These are phyloP conservation scores for Pharus latifolius DNA, from an alignment of 176 grass and related monocot species.

Conservation along the genomic window DNA sequence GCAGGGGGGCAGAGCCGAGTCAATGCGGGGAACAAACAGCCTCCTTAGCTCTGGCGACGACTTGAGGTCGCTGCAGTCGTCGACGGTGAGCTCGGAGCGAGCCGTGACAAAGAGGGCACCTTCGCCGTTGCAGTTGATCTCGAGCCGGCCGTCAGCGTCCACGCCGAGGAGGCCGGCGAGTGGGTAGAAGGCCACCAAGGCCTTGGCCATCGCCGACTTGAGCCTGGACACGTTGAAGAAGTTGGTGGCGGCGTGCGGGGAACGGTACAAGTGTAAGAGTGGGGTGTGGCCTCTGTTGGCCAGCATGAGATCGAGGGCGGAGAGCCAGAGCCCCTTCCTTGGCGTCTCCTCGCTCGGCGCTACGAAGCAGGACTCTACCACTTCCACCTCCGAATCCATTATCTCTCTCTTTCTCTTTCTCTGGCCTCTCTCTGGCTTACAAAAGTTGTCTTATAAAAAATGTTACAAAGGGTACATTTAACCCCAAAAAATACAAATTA, in stretches of 20 bases:
- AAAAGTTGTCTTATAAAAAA: too few relatives aligned
- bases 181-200: conserved; percentile 39
- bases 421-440: too few relatives aligned
- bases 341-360: conserved; percentile 21
- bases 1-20: not conserved
- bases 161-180: conserved; percentile 7
- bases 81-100: not conserved
- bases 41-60: not conserved
- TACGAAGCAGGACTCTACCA: conserved; percentile 17
- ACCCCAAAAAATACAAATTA: too few relatives aligned
- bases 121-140: too few relatives aligned
- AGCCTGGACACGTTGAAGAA: conserved; percentile 1
- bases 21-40: not conserved
- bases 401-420: too few relatives aligned
- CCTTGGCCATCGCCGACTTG: conserved; percentile 25
- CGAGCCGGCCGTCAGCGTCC: conserved; percentile 8
- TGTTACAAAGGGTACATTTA: too few relatives aligned
- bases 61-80: not conserved
- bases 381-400: conserved; percentile 16
- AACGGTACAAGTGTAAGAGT: conserved; percentile 28
- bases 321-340: conserved; percentile 26
- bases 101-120: conserved; percentile 18
- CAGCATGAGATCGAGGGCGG: conserved; percentile 17
- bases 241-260: not conserved
- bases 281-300: conserved; percentile 21